These are phyloP conservation scores for Boletus subluridellus DNA, from an alignment of 1,284 basidiomycete genomes.

Conservation along the genomic window DNA sequence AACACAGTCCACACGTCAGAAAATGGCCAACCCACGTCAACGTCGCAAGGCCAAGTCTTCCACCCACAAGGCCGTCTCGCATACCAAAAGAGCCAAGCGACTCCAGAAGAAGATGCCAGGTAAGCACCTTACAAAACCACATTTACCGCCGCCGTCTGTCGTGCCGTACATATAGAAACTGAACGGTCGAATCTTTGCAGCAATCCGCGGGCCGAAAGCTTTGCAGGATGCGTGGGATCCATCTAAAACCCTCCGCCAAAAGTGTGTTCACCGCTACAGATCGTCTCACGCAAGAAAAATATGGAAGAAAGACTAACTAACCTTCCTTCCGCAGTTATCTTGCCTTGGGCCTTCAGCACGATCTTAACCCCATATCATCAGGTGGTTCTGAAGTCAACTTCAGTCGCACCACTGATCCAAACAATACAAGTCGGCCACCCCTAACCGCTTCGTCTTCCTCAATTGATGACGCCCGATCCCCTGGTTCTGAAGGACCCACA, in stretches of 20 bases:
- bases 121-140: conserved; percentile 35
- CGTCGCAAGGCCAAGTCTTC: conserved; percentile 75
- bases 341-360: conserved; percentile 68
- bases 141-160: not conserved
- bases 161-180: conserved; percentile 7
- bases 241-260: conserved; percentile 87
- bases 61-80: conserved; percentile 64
- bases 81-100: conserved; percentile 66
- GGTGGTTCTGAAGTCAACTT: conserved; percentile 51
- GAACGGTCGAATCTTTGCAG: conserved; percentile 37
- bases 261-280: conserved; percentile 52
- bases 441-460: not conserved
- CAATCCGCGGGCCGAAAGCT: conserved; percentile 78
- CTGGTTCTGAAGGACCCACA: not conserved
- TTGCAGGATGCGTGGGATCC: conserved; percentile 88
- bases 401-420: conserved; percentile 11
- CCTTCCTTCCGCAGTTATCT: conserved; percentile 57
- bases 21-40: conserved; percentile 92
- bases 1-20: not conserved
- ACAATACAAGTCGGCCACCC: not conserved
- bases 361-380: conserved; percentile 60
- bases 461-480: not conserved
- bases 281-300: not conserved
- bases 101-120: conserved; percentile 76
- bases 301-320: not conserved